A percentile compares a stretch with the other conserved stretches of the same genome.
Evolutionary conservation across 2,329 filamentous ascomycete species (phyloP).

Genomic region (Diaporthe australafricana): DNA sequence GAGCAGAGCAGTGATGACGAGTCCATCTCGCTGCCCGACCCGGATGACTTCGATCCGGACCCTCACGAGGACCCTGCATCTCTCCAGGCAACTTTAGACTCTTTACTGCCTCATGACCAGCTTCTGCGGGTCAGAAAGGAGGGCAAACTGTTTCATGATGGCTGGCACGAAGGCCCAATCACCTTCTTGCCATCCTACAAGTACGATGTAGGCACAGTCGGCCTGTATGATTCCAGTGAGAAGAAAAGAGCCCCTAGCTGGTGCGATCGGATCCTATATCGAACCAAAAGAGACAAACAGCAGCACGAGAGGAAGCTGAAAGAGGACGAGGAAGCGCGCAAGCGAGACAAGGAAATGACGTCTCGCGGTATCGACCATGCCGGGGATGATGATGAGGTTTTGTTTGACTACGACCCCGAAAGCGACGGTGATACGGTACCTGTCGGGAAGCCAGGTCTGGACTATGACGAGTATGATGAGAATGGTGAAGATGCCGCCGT

Average conservation of each 20-base stretch:
- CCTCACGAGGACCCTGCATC: conserved; percentile 84
- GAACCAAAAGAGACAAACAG: conserved; percentile 78
- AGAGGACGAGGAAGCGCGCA: conserved; percentile 75
- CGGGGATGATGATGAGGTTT: conserved; percentile 80
- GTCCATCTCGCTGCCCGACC: conserved; percentile 64
- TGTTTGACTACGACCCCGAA: conserved; percentile 93
- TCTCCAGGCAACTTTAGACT: conserved; percentile 88
- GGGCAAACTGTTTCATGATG: conserved; percentile 87
- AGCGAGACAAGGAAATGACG: conserved; percentile 87
- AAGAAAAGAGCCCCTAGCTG: conserved; percentile 94
- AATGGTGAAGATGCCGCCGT: conserved; percentile 57
- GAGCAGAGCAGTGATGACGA: conserved; percentile 51
- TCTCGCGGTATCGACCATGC: conserved; percentile 79
- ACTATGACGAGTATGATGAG: conserved; percentile 70
- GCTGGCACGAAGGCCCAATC: conserved; percentile 91
- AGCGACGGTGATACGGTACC: conserved; percentile 68
- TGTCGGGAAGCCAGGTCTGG: conserved; percentile 57
- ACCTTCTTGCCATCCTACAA: conserved; percentile 96
- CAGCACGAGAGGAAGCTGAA: conserved; percentile 71
- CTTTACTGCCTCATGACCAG: conserved; percentile 90
- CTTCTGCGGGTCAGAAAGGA: conserved; percentile 78
- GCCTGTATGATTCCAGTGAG: conserved; percentile 93
- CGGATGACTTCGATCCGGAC: conserved; percentile 75
- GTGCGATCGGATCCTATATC: conserved; percentile 94
- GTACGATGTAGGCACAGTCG: conserved; percentile 94